Percentiles rank a stretch among this genome's conserved stretches.
These are phyloP conservation scores for Alternaria brassicae DNA, from an alignment of 2,329 filamentous ascomycete species.

Conservation along the genomic window DNA sequence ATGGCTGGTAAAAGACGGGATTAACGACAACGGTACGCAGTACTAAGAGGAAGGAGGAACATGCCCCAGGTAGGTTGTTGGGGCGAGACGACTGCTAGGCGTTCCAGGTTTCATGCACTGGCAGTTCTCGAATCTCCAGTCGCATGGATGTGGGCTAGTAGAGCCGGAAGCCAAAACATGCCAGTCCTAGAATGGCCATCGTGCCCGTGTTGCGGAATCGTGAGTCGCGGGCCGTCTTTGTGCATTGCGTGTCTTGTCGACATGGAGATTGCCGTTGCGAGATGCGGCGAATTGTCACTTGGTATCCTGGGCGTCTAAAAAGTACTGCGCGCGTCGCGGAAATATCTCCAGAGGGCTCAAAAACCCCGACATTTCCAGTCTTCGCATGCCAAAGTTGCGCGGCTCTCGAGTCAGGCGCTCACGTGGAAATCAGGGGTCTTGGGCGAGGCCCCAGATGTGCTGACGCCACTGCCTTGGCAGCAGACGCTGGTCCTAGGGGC, in stretches of 20 bases:
- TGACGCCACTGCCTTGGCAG: conserved; percentile 16
- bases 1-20: conserved; percentile 18
- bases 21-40: conserved; percentile 8
- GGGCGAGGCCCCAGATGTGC: conserved; percentile 8
- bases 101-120: conserved; percentile 24
- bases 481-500: conserved; percentile 24
- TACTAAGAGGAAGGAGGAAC: conserved; percentile 2
- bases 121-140: conserved; percentile 28
- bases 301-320: neutral
- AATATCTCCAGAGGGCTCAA: neutral
- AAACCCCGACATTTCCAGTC: neutral
- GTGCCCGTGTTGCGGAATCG: conserved; percentile 17
- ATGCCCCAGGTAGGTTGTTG: conserved; percentile 22
- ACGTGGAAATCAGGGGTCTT: conserved; percentile 18
- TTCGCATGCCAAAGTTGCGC: neutral
- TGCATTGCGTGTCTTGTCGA: conserved; percentile 1
- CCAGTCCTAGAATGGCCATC: conserved; percentile 27
- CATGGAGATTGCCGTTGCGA: neutral
- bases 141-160: conserved; percentile 16
- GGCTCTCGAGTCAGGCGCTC: conserved; percentile 22
- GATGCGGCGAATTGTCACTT: neutral
- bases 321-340: conserved; percentile 1
- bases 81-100: conserved; percentile 17
- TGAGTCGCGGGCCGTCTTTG: conserved; percentile 2
- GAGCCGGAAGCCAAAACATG: conserved; percentile 18